Evolutionary conservation across 345 rosid species (phyloP), one percentile per base, ranked within the genome.

Genomic region (Capsella bursapastoris): DNA sequence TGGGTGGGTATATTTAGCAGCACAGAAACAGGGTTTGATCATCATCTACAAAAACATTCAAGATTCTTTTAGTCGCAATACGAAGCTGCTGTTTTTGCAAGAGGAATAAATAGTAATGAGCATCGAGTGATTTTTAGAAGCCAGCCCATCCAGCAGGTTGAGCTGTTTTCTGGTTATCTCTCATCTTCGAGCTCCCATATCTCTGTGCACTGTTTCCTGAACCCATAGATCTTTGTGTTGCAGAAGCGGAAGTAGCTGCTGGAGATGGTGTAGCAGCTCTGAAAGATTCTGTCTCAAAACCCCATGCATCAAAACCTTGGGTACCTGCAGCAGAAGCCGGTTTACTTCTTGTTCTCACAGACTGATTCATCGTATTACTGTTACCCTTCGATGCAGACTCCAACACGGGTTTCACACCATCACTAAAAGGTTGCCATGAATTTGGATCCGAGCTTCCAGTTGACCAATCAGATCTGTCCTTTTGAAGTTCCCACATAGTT

Each of bases 71-170:
- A 63, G 29, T 70, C 66, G 32, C 55, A 47, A 55, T 4, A 70
- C 11, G 55, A 64, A 29, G 52, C 5, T 70, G 31, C 45, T 52
- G 15, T 53, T 67, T 32, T 59, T 53, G 43, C 37, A 59, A 12
- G 35, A 63, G 41, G 44, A 32, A 49, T 4, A 35, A 28, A 76
- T 56, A 56, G 7, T 22, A 64, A 38, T 48, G 37, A 8, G 49
- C 13, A 47, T 9, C 18, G 71, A 41, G 56, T 8, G 57, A 32
- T 43, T 40, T 65, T 82, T 84, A 96, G 82, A 96, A 96, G 78
- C 97, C 99, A 76, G 97, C 94, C 98, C 98, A 92, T 68, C 99
- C 99, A 40, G 97, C 88, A 52, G 99, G 99, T 67, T 88, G 97
- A 74, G 82, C 64, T 63, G 88, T 56, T 55, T 90, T 57, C 79